Evolutionary conservation across 2,329 filamentous ascomycete species (phyloP).

Genomic region (Stachybotrys chlorohalonatus): DNA sequence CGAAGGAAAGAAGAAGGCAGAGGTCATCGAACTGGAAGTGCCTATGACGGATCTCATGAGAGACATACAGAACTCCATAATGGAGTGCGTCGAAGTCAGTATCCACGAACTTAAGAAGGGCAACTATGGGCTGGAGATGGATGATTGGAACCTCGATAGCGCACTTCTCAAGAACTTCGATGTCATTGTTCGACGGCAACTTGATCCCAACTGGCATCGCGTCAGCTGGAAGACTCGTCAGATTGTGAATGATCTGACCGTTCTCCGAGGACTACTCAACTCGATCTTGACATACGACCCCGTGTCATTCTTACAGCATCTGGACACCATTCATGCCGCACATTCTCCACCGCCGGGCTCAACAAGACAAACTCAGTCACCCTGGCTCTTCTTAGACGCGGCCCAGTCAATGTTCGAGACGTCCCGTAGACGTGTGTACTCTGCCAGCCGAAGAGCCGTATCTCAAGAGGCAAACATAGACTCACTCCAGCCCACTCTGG

Average conservation of each 20-base stretch:
- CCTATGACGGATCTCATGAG: slow-evolving; percentile 93
- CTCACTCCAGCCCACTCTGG: slow-evolving; percentile 69
- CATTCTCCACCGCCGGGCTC: slow-evolving; percentile 84
- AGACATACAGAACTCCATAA: slow-evolving; percentile 85
- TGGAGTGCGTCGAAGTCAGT: slow-evolving; percentile 93
- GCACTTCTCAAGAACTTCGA: slow-evolving; percentile 91
- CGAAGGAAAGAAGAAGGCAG: slow-evolving; percentile 86
- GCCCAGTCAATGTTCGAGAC: slow-evolving; percentile 91
- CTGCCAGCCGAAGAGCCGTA: slow-evolving; percentile 50
- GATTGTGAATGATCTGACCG: slow-evolving; percentile 81
- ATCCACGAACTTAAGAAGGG: slow-evolving; percentile 89
- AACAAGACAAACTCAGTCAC: slow-evolving; percentile 79
- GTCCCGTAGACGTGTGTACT: slow-evolving; percentile 80
- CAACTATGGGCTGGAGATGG: slow-evolving; percentile 86
- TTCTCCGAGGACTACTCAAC: slow-evolving; percentile 75
- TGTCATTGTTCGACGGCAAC: slow-evolving; percentile 73
- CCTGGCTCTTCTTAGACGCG: slow-evolving; percentile 93
- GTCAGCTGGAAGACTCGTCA: slow-evolving; percentile 92
- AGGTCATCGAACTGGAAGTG: slow-evolving; percentile 94
- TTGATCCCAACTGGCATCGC: slow-evolving; percentile 95
- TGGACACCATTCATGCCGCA: slow-evolving; percentile 88
- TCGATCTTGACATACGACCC: slow-evolving; percentile 78
- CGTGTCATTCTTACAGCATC: slow-evolving; percentile 82
- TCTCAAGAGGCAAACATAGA: slow-evolving; percentile 40
- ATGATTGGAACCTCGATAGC: slow-evolving; percentile 93